These are phyloP conservation scores for Sphaerulina populicola DNA, from an alignment of 2,329 filamentous ascomycete species.

Conservation along the genomic window DNA sequence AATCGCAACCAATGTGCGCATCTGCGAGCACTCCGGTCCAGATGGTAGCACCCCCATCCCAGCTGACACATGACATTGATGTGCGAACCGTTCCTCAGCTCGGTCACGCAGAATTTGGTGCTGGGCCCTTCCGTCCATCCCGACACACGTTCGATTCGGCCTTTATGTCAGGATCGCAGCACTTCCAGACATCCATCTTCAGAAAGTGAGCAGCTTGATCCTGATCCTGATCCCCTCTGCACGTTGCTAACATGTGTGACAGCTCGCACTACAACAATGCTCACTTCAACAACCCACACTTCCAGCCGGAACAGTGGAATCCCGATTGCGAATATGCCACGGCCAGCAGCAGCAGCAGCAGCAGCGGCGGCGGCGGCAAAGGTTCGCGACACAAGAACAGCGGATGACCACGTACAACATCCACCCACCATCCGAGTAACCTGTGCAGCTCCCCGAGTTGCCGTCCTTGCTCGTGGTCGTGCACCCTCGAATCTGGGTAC, in stretches of 20 bases:
- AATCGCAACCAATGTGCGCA: slow-evolving; percentile 24
- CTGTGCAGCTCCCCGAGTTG: slow-evolving; percentile 9
- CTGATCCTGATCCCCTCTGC: not conserved
- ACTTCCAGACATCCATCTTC: slow-evolving; percentile 45
- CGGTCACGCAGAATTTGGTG: slow-evolving; percentile 22
- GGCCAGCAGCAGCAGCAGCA: slow-evolving; percentile 21
- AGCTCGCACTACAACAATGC: slow-evolving; percentile 47
- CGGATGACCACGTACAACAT: slow-evolving; percentile 39
- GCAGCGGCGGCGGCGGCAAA: slow-evolving; percentile 25
- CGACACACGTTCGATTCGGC: slow-evolving; percentile 40
- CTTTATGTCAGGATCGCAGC: slow-evolving; percentile 35
- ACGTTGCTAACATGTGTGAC: slow-evolving; percentile 15
- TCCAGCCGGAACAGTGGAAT: slow-evolving; percentile 47
- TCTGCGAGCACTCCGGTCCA: slow-evolving; percentile 23
- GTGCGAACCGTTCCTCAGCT: slow-evolving; percentile 25
- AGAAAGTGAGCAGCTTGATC: slow-evolving; percentile 30
- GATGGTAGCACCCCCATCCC: slow-evolving; percentile 25
- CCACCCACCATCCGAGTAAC: slow-evolving; percentile 20
- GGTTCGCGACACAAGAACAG: slow-evolving; percentile 26
- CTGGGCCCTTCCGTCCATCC: slow-evolving; percentile 41
- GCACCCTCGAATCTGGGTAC: slow-evolving; percentile 16
- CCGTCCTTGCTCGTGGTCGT: slow-evolving; percentile 14
- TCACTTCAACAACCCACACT: slow-evolving; percentile 46
- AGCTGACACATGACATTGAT: slow-evolving; percentile 28
- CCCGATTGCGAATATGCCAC: slow-evolving; percentile 42